Base-by-base conservation (phyloP, 805 yeast genomes). In the Candida xiaguanensis region DNA sequence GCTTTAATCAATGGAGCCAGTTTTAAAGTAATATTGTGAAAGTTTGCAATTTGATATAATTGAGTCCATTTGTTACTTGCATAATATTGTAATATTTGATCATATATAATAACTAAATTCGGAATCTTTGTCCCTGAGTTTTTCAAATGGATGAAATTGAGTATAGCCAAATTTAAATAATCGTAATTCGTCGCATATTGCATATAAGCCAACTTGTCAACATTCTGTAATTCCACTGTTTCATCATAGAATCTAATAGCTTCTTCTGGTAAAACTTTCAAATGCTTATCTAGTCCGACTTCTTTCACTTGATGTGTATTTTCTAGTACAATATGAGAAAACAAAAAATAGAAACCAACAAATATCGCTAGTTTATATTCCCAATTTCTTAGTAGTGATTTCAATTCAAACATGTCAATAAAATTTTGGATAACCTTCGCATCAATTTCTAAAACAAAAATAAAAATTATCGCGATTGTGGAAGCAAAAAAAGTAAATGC, bases 181-280 rank as follows among this genome's bases (percentile, higher is more conserved):
- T 65, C 60, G 8, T 61, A 47, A 39, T 71, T 63, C 0, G 86
- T 77, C 3, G 82, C 84, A 54, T 80, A 80, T 37, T 76, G 76
- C 4, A 79, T 76, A 51, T 81, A 81, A 0, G 84, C 85, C 29
- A 55, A 62, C 39, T 63, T 59, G 14, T 45, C 41, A 6, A 36
- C 40, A 18, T 44, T 27, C 16, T 24, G 32, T 26, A 41, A 39
- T 5, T 12, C 14, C 20, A 27, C 8, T 3, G 42, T 31, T 4
- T 37, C 32, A 17, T 44, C 51, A 31, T 40, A 52, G 30, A 41
- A 31, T 20, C 50, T 42, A 8, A 56, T 47, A 13, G 52, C 50
- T 24, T 49, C 55, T n/a, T 43, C 45, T 8, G 63, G 62, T 7
- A 58, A 8, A 4, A 58, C 57, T 20, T 52, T 41, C 12, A 58